Base-by-base conservation (phyloP, 371 early-diverging fungal species). In the Mortierella sp. region DNA sequence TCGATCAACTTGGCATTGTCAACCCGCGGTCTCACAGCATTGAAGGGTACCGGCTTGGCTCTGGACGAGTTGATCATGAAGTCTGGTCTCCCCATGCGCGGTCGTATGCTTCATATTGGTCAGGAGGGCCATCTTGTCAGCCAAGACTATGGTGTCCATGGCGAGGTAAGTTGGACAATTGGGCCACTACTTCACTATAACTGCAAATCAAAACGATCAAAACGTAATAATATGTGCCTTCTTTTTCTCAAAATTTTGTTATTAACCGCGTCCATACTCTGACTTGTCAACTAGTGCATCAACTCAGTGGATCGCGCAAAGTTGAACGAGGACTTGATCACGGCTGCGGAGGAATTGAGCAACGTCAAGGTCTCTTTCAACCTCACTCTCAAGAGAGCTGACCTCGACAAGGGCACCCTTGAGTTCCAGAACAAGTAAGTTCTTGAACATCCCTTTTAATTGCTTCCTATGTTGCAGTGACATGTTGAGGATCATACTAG, bases 1-100 rank as follows among this genome's bases (percentile, higher is more conserved):
- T 97, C 97, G 11, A 98, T 99, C 88, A 99, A 99, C 80, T 88
- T 99, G 86, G 99, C 99, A 3, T 91, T 99, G 4, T 97, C 98
- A 0, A 92, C 91, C 76, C 94, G 99, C 75, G 99, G 99, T 0
- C 84, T 98, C 50, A 92, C 95, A 19, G 98, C 97, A 21, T 89
- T 99, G 79, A 87, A 93, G 79, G 92, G 89, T 13, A 93, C 95
- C 31, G 94, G 94, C 0, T 89, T 94, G 13, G 91, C 82, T 9
- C 80, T 97, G 21, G 95, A 95, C 38, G 84, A 92, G 24, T 86
- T 88, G 7, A 94, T 97, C 60, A 78, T 96, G 77, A 88, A 91
- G 28, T 91, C 92, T 3, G 93, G 94, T 45, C 92, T 98, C 13
- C 99, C 99, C 2, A 98, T 99, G 98, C 92, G 92, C 55, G 98